Percentiles rank a stretch among this genome's conserved stretches.
phyloP scores from a whole-genome alignment of 1,139 yeast genomes.

The Candida tunisiensis region DNA sequence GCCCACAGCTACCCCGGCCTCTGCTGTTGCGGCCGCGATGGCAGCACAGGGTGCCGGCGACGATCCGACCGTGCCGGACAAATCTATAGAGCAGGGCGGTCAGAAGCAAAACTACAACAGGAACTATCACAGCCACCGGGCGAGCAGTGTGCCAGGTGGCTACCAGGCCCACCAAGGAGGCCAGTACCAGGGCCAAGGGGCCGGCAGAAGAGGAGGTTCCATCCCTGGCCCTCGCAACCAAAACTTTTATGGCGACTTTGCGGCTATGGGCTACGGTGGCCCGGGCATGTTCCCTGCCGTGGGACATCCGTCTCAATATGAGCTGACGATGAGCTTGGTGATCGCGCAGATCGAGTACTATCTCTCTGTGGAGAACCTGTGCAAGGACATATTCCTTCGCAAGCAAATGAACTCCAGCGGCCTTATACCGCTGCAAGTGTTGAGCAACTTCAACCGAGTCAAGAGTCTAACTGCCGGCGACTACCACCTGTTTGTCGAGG shows the following conservation, averaged over 20 bases:
- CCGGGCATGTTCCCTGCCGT: constrained; percentile 6
- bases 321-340: constrained; percentile 14
- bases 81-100: too few species aligned
- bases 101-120: too few species aligned
- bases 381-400: constrained; percentile 65
- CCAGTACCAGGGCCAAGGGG: constrained; percentile 6
- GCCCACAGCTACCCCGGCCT: too few species aligned
- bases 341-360: constrained; percentile 66
- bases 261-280: constrained; percentile 6
- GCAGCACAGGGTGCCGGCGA: too few species aligned
- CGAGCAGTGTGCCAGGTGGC: too few species aligned
- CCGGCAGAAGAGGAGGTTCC: constrained; percentile 5
- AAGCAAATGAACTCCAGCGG: constrained; percentile 69
- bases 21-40: too few species aligned
- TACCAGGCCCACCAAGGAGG: too few species aligned
- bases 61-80: too few species aligned
- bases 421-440: constrained; percentile 43
- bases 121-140: too few species aligned
- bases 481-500: constrained; percentile 27
- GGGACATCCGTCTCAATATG: constrained; percentile 5
- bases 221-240: too few species aligned
- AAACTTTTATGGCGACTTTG: constrained; percentile 8
- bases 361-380: constrained; percentile 71
- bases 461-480: constrained; percentile 39
- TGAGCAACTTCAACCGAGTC: constrained; percentile 63